These are phyloP conservation scores for Eimeria brunetti DNA, from an alignment of 169 alveolate genomes.

Conservation along the genomic window DNA sequence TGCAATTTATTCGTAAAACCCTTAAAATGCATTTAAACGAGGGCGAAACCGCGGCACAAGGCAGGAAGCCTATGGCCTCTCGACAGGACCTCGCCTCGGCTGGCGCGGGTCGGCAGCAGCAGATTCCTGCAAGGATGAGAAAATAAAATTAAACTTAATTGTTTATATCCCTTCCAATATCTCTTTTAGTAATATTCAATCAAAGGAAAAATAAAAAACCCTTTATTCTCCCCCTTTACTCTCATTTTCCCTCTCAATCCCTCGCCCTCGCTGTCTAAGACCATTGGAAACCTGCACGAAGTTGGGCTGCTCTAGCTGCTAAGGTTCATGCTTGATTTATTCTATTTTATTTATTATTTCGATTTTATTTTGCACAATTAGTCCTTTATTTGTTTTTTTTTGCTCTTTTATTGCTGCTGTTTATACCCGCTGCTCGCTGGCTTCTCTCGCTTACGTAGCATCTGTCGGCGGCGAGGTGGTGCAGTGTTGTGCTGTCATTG, in stretches of 20 bases:
- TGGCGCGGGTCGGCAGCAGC: conserved; percentile 16
- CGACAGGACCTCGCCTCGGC: conserved; percentile 32
- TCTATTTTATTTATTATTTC: background rate
- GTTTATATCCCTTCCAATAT: background rate
- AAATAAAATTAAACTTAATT: background rate
- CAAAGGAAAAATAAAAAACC: background rate
- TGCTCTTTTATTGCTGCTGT: background rate
- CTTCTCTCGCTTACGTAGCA: background rate
- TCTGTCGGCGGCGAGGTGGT: background rate
- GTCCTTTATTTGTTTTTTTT: background rate
- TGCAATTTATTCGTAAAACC: background rate
- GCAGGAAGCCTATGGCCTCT: conserved; percentile 7
- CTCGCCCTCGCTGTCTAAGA: background rate
- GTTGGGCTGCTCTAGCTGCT: background rate
- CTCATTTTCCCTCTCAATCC: background rate
- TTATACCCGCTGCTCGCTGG: background rate
- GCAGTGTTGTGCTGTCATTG: background rate
- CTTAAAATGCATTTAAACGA: background rate
- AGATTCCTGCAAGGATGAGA: background rate
- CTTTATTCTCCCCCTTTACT: background rate
- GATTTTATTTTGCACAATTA: background rate
- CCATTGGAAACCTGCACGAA: conserved; percentile 1
- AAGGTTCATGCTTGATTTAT: background rate
- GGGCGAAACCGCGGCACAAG: background rate
- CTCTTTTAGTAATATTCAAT: background rate